phyloP scores from a whole-genome alignment of 2,329 filamentous ascomycete species.

The Neurospora sp. region DNA sequence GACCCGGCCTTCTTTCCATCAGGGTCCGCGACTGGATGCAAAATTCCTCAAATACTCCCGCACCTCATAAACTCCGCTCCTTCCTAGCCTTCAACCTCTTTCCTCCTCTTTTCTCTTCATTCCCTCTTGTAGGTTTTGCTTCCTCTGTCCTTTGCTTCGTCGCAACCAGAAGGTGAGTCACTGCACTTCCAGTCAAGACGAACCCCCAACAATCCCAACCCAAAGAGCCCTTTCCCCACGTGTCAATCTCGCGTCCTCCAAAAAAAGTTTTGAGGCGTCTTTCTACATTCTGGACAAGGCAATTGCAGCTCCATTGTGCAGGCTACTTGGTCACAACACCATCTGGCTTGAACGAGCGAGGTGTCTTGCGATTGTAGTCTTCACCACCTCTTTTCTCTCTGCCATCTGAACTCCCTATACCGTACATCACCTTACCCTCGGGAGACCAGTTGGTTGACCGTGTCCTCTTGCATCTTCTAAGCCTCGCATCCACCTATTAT shows the following conservation, averaged over 20 bases:
- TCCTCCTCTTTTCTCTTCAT: neutral
- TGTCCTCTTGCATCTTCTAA: neutral
- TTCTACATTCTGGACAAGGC: neutral
- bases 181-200: neutral
- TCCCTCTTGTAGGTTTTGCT: neutral
- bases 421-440: neutral
- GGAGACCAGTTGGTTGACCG: neutral
- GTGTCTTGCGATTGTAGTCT: neutral
- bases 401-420: neutral
- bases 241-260: neutral
- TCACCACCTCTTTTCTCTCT: neutral
- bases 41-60: slow-evolving; percentile 21
- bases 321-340: neutral
- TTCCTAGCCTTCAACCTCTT: neutral
- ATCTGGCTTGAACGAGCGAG: neutral
- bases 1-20: slow-evolving; percentile 12
- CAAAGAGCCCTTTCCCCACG: neutral
- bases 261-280: neutral
- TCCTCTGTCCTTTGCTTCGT: neutral
- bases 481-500: neutral
- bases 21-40: slow-evolving; percentile 9
- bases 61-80: slow-evolving; percentile 4
- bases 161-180: neutral
- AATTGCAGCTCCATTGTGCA: neutral
- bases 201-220: neutral